Conservation (phyloP, 1,284 basidiomycete genomes). For the Wallemia mellicola region DNA sequence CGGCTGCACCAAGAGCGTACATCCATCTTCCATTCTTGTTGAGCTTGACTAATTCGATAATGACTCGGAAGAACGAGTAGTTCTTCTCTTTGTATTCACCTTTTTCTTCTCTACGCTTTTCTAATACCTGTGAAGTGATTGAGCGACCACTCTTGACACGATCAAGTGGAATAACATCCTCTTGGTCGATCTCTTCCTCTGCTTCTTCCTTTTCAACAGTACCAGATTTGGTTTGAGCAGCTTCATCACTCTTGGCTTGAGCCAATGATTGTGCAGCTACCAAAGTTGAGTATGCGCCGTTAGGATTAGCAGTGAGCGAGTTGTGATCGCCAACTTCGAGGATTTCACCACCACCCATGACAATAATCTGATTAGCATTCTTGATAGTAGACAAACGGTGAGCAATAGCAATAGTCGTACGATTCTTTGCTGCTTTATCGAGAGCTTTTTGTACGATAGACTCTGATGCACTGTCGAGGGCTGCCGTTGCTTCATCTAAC, state of each 20-base stretch:
- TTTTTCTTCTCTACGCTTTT: slow-evolving; percentile 3
- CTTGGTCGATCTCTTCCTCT: background rate
- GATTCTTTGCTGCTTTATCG: slow-evolving; percentile 49
- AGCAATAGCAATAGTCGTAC: slow-evolving; percentile 24
- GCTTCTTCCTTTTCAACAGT: background rate
- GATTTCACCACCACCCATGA: slow-evolving; percentile 55
- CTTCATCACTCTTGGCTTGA: background rate
- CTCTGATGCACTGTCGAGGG: slow-evolving; percentile 67
- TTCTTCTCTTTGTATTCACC: slow-evolving; percentile 1
- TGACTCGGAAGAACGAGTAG: slow-evolving; percentile 6
- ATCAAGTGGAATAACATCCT: background rate
- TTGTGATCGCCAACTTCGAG: slow-evolving; percentile 57
- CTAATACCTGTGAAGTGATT: background rate
- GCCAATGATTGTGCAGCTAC: background rate
- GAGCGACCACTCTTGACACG: background rate
- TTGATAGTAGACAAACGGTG: slow-evolving; percentile 21
- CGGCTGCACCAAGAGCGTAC: slow-evolving; percentile 6
- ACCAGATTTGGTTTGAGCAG: background rate
- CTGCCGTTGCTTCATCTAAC: slow-evolving; percentile 65
- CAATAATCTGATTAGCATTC: slow-evolving; percentile 33
- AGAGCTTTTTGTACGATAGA: slow-evolving; percentile 80
- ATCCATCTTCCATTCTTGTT: slow-evolving; percentile 7
- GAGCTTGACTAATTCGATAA: slow-evolving; percentile 7
- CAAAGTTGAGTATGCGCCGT: background rate
- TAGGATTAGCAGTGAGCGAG: background rate